phyloP scores from a whole-genome alignment of 495 filamentous ascomycete species.

The Daldinia decipiens region DNA sequence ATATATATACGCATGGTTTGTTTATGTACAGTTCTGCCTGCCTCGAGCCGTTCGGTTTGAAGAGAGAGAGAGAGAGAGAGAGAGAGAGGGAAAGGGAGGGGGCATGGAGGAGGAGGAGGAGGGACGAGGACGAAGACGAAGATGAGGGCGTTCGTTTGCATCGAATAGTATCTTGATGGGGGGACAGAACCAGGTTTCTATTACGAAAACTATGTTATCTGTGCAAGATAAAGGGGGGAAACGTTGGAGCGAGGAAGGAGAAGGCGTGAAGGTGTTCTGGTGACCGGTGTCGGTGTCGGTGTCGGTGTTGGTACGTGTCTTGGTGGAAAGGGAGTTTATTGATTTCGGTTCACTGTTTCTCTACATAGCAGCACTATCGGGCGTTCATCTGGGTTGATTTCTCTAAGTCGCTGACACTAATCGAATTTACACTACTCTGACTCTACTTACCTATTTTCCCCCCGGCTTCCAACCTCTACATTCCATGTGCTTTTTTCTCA shows the following conservation, averaged over 20 bases:
- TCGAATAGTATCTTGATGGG: slow-evolving; percentile 2
- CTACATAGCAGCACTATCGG: slow-evolving; percentile 35
- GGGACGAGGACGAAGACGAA: neutral
- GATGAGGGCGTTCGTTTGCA: slow-evolving; percentile 7
- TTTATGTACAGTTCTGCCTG: neutral
- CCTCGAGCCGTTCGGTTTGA: neutral
- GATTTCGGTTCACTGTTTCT: slow-evolving; percentile 28
- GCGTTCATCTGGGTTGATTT: slow-evolving; percentile 28
- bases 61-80: neutral
- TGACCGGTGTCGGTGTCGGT: slow-evolving; percentile 23
- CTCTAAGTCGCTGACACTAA: slow-evolving; percentile 27
- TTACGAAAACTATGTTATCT: neutral
- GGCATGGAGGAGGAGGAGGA: too few relatives aligned
- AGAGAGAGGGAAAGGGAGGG: neutral
- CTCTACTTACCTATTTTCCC: neutral
- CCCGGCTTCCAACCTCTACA: neutral
- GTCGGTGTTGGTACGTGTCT: slow-evolving; percentile 18
- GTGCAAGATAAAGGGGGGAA: neutral
- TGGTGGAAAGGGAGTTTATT: slow-evolving; percentile 25
- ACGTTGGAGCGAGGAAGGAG: slow-evolving; percentile 1
- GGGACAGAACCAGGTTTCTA: slow-evolving; percentile 14
- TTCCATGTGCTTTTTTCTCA: neutral
- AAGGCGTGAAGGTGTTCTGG: slow-evolving; percentile 36
- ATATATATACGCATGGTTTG: slow-evolving; percentile 2
- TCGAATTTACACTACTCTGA: slow-evolving; percentile 27